A percentile compares a stretch with the other conserved stretches of the same genome.
Conservation (phyloP, 2,329 filamentous ascomycete genomes). For the Pezicula rhizophila region DNA sequence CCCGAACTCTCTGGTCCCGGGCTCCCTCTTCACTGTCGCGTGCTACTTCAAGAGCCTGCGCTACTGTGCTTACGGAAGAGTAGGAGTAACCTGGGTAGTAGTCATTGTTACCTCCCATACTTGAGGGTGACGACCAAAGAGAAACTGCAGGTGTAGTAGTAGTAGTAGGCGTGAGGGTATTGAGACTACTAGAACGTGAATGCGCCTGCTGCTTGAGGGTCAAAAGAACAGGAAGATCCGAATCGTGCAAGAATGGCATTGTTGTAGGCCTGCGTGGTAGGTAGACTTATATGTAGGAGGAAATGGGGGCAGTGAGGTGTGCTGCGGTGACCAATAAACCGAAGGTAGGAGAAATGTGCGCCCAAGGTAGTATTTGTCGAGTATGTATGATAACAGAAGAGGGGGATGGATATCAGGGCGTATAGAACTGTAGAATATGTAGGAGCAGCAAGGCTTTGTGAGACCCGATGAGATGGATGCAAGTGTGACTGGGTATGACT, state of each 20-base stretch:
- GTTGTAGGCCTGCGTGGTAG: conserved; percentile 1
- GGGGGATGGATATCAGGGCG: no score
- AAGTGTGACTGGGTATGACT: neutral
- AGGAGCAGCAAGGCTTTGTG: neutral
- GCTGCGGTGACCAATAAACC: neutral
- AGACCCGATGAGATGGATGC: neutral
- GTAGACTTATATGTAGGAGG: neutral
- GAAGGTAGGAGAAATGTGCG: no score
- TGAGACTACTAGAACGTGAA: conserved; percentile 7
- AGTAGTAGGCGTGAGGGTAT: conserved; percentile 6
- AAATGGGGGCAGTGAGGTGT: neutral
- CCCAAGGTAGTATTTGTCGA: no score
- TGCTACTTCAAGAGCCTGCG: conserved; percentile 68
- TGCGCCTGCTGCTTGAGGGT: conserved; percentile 2
- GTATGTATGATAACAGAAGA: no score
- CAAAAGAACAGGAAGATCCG: conserved; percentile 17
- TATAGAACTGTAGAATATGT: neutral
- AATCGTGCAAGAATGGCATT: conserved; percentile 15
- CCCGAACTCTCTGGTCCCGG: conserved; percentile 54
- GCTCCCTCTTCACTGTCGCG: conserved; percentile 64
- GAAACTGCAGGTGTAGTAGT: conserved; percentile 7
- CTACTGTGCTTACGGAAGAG: conserved; percentile 32
- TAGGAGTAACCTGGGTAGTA: neutral
- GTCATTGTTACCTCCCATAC: conserved; percentile 16
- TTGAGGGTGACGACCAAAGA: conserved; percentile 10